Evolutionary conservation across 345 rosid species (phyloP).

Genomic region (Bretschneidera sinensis): DNA sequence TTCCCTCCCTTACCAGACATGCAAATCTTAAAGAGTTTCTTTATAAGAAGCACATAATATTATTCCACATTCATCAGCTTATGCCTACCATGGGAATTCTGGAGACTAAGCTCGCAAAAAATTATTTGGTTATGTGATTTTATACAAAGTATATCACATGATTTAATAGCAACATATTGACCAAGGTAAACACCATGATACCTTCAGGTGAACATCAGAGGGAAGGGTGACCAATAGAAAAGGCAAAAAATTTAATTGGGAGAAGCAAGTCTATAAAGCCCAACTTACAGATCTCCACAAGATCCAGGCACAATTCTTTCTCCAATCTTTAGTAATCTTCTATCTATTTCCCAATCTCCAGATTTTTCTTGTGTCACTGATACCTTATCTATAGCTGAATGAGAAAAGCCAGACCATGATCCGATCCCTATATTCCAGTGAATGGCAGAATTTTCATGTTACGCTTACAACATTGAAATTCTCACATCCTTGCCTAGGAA

Average conservation of each 20-base stretch:
- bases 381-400: constrained; percentile 28
- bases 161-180: constrained; percentile 69
- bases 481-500: no score
- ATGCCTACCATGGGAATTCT: no score
- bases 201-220: constrained; percentile 29
- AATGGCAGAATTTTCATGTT: no score
- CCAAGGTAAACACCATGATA: constrained; percentile 57
- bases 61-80: no score
- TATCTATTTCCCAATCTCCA: constrained; percentile 54
- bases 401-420: constrained; percentile 58
- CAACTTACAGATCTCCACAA: constrained; percentile 68
- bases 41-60: no score
- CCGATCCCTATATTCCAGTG: constrained; percentile 35
- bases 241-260: constrained; percentile 4
- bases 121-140: no score
- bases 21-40: no score
- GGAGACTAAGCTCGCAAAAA: no score
- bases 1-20: no score
- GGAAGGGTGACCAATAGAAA: constrained; percentile 11
- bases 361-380: constrained; percentile 22
- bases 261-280: constrained; percentile 10
- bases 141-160: constrained; percentile 7
- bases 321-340: constrained; percentile 49
- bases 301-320: constrained; percentile 65
- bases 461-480: no score